A percentile compares a stretch with the other conserved stretches of the same genome.
These are phyloP conservation scores for Tylopilus sp. DNA, from an alignment of 1,284 basidiomycete genomes.

Conservation along the genomic window DNA sequence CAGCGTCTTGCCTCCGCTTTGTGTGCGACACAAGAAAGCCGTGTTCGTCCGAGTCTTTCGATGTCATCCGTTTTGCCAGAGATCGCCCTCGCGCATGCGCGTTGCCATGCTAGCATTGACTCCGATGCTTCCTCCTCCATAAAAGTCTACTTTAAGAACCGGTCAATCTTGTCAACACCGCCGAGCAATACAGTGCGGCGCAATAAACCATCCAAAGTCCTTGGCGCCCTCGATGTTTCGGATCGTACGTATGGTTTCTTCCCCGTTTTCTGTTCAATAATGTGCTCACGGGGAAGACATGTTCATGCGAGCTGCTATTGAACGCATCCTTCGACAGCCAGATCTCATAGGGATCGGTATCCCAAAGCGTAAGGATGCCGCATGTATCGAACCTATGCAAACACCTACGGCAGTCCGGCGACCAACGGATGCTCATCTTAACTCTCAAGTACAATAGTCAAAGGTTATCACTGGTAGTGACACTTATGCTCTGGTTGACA, in stretches of 20 bases:
- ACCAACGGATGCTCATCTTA: background rate
- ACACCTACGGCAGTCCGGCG: background rate
- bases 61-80: conserved; percentile 16
- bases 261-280: conserved; percentile 5
- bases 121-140: background rate
- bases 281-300: conserved; percentile 14
- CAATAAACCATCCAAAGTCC: conserved; percentile 25
- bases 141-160: conserved; percentile 1
- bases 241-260: conserved; percentile 23
- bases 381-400: background rate
- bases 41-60: conserved; percentile 1
- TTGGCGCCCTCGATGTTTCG: conserved; percentile 23
- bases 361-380: background rate
- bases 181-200: background rate
- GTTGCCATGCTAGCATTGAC: background rate
- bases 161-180: background rate
- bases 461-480: background rate
- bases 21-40: conserved; percentile 13
- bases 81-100: conserved; percentile 30
- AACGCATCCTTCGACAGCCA: conserved; percentile 26
- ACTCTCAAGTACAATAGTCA: conserved; percentile 13
- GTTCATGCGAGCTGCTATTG: conserved; percentile 28
- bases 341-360: conserved; percentile 20
- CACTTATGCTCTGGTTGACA: conserved; percentile 11
- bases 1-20: conserved; percentile 32